Base-by-base conservation (phyloP, 106 monocot genomes). In the Apostasia shenzhenica region DNA sequence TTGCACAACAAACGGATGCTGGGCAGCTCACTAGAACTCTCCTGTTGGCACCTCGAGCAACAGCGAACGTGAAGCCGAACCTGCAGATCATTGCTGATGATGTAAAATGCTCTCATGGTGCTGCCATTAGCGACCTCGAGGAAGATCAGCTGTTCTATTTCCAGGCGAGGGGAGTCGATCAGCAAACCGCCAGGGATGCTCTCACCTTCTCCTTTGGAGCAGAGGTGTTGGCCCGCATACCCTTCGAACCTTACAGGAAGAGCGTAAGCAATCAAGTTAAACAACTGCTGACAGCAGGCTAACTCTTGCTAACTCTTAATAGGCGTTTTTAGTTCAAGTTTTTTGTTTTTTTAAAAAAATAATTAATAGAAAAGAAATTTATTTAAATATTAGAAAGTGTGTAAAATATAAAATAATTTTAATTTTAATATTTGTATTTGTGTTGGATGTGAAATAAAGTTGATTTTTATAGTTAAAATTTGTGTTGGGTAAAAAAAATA, bases 81-180 rank as follows among this genome's bases (percentile, higher is more conserved):
- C 77, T 92, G n/a, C 92, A 99, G 76, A 99, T 99, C 3, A 48
- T 92, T 41, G 97, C 92, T 5, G 92, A 92, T 68, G 97, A 92
- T 76, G 92, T 89, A 12, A 99, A 92, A 76, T 92, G 97, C 43
- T 83, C 97, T 1, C 97, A 99, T 76, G 92, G 97, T 56, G 92
- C 92, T 64, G 78, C 97, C 3, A 84, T 99, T 55, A 92, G 97
- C 68, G 89, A 99, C 61, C 79, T 92, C 3, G 89, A 92, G 74
- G 86, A 85, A 41, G 82, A 87, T 44, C 78, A 90, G 58, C 86
- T 99, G 61, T 92, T 92, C 81, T 99, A 92, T 72, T 90, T 99
- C 70, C 89, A 71, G 41, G 77, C 92, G 0, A 82, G 89, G 55
- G 97, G 97, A 4, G 71, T 99, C 41, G 77, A 89, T 61, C 39